Evolutionary conservation across 2,329 filamentous ascomycete genomes (phyloP), one percentile per base, ranked within the genome.

Genomic region (Orbilia quercus): DNA sequence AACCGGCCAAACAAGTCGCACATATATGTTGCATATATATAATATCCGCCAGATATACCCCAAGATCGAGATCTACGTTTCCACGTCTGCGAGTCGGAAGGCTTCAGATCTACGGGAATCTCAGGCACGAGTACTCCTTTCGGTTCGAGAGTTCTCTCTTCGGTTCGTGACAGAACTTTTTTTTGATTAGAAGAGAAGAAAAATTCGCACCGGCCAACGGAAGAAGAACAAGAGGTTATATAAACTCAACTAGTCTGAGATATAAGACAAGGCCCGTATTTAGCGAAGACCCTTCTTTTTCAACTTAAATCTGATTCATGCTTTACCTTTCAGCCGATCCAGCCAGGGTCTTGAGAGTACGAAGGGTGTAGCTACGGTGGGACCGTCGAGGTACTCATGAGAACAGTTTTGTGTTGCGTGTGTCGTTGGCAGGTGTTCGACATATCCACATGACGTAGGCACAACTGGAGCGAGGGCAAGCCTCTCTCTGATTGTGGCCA

Each of bases 341-440:
- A 31, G 31, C 45, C 7, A 18, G n/a, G 22, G 7, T 20, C 20
- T 28, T 25, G 45, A 20, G 45, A 50, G n/a, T 5, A 50, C 2
- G 5, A 51, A 23, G 23, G 12, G 47, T 7, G 25, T n/a, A n/a
- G n/a, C 28, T 31, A 40, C 36, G 36, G 36, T 12, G 9, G 50
- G 50, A 40, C 7, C 7, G 11, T 28, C 31, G 25, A 44, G 55
- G 42, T 54, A 40, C 66, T 63, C 66, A 71, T 50, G 66, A 48
- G 58, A 55, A 63, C 58, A 42, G 42, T 47, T 63, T 64, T 72
- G 67, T 60, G 67, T 72, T 72, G 67, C 67, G 59, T 72, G 65
- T 71, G 59, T 64, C 60, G 45, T 72, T 72, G 67, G 67, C 67
- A 72, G 67, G 59, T 72, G 67, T 65, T 59, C 53, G 38, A 11